Evolutionary conservation across 2,329 filamentous ascomycete species (phyloP).

Genomic region (Botrytis fabae): DNA sequence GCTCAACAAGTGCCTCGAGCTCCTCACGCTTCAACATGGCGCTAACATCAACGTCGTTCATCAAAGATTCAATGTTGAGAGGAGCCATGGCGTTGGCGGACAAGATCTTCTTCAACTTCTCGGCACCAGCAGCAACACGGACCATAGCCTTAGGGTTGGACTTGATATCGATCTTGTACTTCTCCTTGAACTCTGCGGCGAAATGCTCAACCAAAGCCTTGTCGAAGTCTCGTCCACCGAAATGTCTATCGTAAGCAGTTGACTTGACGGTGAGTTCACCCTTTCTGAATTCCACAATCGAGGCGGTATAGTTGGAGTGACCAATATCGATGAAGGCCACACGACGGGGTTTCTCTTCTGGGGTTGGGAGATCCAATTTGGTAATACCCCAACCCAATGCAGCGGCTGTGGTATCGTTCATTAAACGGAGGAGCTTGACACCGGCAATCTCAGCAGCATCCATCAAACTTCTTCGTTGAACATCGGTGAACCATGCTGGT

Average conservation of each 20-base stretch:
- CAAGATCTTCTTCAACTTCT: slow-evolving; percentile 98
- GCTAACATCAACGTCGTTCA: slow-evolving; percentile 94
- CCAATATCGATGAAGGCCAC: slow-evolving; percentile 94
- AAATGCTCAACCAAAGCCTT: slow-evolving; percentile 93
- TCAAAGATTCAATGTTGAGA: slow-evolving; percentile 95
- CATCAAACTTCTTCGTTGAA: slow-evolving; percentile 83
- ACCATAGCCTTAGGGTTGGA: slow-evolving; percentile 86
- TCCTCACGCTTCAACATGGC: slow-evolving; percentile 91
- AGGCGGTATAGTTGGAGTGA: slow-evolving; percentile 92
- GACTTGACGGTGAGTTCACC: slow-evolving; percentile 93
- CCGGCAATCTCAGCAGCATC: slow-evolving; percentile 93
- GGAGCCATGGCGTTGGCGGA: slow-evolving; percentile 92
- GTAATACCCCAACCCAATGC: slow-evolving; percentile 97
- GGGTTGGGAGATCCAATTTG: slow-evolving; percentile 84
- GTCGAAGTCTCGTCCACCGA: slow-evolving; percentile 97
- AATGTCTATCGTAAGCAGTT: slow-evolving; percentile 91
- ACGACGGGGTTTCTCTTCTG: slow-evolving; percentile 88
- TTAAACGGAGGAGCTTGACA: slow-evolving; percentile 86
- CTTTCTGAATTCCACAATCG: slow-evolving; percentile 95
- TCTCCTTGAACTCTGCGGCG: slow-evolving; percentile 92
- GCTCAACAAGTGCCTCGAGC: slow-evolving; percentile 86
- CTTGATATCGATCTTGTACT: slow-evolving; percentile 95
- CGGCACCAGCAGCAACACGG: slow-evolving; percentile 82
- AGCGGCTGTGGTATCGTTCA: slow-evolving; percentile 97
- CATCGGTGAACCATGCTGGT: slow-evolving; percentile 95